Base-by-base conservation (phyloP, 768 basidiomycete genomes). In the Pisolithus sp. region DNA sequence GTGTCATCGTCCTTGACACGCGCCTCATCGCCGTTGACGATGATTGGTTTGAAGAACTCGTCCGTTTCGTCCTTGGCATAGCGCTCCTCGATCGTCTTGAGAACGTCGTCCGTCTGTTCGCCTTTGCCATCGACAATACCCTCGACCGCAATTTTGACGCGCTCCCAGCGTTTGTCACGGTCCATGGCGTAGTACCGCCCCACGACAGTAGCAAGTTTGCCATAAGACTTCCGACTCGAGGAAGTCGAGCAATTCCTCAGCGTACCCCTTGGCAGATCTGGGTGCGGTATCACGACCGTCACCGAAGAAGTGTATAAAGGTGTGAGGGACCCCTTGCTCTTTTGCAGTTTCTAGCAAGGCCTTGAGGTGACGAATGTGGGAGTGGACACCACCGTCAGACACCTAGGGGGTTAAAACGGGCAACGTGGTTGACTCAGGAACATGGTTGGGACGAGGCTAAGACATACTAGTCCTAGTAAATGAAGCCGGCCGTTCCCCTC, bases 151-250 rank as follows among this genome's bases (percentile, higher is more conserved):
- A 91, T 76, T 76, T 92, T 91, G 65, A 97, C 68, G 34, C 93
- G 79, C 66, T 97, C 93, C 93, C 93, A 97, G 44, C 93, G 83
- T 77, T 94, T 94, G 68, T 95, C 93, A 37, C 92, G 83, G 71
- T 95, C 93, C 93, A 95, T 95, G 30, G 92, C 93, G 59, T 94
- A 97, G 76, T 97, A 97, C 48, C 94, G 72, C 6, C 93, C 93
- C 39, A 93, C 73, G 46, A 95, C 76, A 7, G 92, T 93, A 5
- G 89, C 85, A 45, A 97, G 72, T 65, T 89, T 79, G 30, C 92
- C 93, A 54, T 85, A 79, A 39, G 82, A 75, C 61, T 89, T 10
- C 85, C 60, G 90, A 82, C 59, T 83, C 71, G 52, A 86, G 76
- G 69, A 91, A 95, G 28, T 83, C 83, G 9, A 83, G 75, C 7